Conservation (phyloP, 805 yeast species). For the Jamesozyma piceae region DNA sequence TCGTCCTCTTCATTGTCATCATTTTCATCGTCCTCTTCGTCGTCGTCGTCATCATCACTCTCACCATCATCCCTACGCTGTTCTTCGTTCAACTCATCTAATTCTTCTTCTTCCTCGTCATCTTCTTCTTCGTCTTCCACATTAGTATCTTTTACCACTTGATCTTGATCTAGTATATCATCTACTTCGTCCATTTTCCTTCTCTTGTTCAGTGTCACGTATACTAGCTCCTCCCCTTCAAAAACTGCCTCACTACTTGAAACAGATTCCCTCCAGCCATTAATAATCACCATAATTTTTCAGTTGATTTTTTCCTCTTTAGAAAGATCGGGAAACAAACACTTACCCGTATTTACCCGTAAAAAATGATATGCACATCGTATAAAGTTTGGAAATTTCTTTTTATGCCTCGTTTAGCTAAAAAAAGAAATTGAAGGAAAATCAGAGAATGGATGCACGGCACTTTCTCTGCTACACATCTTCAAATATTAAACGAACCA, state of each 20-base stretch:
- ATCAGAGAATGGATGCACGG: too few relatives aligned
- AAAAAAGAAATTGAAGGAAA: too few relatives aligned
- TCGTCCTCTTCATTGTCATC: constrained; percentile 14
- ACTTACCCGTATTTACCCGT: neutral
- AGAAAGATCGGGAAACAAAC: too few relatives aligned
- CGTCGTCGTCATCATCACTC: constrained; percentile 14
- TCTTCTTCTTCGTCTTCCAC: constrained; percentile 19
- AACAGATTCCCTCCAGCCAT: too few relatives aligned
- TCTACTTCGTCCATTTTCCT: constrained; percentile 25
- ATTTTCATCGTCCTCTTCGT: constrained; percentile 16
- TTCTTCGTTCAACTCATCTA: constrained; percentile 23
- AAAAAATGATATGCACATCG: neutral
- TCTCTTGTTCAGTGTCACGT: neutral
- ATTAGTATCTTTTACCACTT: constrained; percentile 24
- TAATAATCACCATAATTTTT: too few relatives aligned
- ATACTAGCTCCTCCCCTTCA: neutral
- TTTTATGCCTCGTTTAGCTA: too few relatives aligned
- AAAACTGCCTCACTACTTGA: neutral
- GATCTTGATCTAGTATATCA: constrained; percentile 23
- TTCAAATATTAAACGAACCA: too few relatives aligned
- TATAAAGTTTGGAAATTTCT: too few relatives aligned
- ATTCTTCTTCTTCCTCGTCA: constrained; percentile 19
- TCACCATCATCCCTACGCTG: constrained; percentile 16
- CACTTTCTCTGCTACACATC: too few relatives aligned
- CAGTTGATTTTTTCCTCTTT: too few relatives aligned